Conservation (phyloP, 1,284 basidiomycete genomes). For the Neolentinus lepideus region DNA sequence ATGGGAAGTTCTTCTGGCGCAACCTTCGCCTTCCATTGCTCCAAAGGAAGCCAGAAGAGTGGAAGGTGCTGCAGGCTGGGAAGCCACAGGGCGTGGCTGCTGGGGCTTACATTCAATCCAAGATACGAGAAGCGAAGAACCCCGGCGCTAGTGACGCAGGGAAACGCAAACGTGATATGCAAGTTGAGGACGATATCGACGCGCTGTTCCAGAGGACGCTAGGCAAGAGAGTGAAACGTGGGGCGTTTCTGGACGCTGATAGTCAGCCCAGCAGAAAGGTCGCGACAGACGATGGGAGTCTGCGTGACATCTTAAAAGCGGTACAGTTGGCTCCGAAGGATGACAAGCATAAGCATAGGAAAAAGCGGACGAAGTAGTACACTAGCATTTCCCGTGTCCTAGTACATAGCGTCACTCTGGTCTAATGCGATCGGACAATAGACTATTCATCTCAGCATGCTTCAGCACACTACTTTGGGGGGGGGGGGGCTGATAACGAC, state of each 20-base stretch:
- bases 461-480: no score
- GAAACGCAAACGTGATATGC: conserved; percentile 13
- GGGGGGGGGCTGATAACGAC: no score
- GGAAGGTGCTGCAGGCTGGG: conserved; percentile 53
- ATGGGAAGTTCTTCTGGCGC: conserved; percentile 80
- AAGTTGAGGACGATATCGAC: conserved; percentile 21
- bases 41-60: conserved; percentile 73
- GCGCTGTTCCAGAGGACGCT: conserved; percentile 18
- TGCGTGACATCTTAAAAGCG: conserved; percentile 34
- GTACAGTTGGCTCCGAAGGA: conserved; percentile 35
- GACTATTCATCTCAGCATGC: no score
- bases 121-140: conserved; percentile 21
- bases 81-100: conserved; percentile 15
- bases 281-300: conserved; percentile 20
- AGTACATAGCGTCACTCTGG: neutral
- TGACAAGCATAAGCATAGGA: neutral
- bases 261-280: conserved; percentile 20
- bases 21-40: conserved; percentile 77
- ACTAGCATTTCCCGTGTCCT: no score
- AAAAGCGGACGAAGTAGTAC: conserved; percentile 1
- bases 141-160: neutral
- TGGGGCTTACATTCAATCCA: conserved; percentile 3
- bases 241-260: conserved; percentile 7
- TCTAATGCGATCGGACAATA: neutral
- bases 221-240: conserved; percentile 13